Evolutionary conservation across 495 filamentous ascomycete genomes (phyloP).

Genomic region (Penicillium soppii): DNA sequence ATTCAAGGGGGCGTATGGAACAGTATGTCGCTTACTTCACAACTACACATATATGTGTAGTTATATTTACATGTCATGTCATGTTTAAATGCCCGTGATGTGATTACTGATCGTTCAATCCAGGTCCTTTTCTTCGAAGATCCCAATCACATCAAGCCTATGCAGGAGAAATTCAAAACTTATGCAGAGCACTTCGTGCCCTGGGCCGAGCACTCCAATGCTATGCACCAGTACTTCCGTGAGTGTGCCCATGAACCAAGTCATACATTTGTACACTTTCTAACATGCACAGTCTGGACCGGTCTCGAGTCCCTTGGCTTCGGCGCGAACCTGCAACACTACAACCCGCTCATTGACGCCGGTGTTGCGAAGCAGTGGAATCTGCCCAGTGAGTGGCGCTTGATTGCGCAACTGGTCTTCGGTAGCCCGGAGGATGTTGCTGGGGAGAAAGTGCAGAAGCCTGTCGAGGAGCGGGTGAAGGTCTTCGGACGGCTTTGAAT

Average conservation of each 20-base stretch:
- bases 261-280: not conserved
- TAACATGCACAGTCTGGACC: constrained; percentile 43
- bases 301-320: constrained; percentile 51
- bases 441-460: constrained; percentile 36
- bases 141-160: constrained; percentile 38
- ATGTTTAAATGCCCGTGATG: not conserved
- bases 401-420: constrained; percentile 54
- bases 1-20: constrained; percentile 48
- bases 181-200: constrained; percentile 46
- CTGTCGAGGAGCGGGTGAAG: constrained; percentile 40
- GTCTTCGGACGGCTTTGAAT: constrained; percentile 27
- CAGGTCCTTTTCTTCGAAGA: constrained; percentile 57
- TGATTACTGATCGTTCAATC: not conserved
- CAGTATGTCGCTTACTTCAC: constrained; percentile 39
- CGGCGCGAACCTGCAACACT: constrained; percentile 57
- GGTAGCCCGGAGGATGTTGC: constrained; percentile 39
- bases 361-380: constrained; percentile 43
- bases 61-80: not conserved
- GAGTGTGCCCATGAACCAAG: constrained; percentile 32
- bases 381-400: constrained; percentile 46
- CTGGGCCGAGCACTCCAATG: constrained; percentile 54
- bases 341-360: constrained; percentile 51
- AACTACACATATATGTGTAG: too few species aligned
- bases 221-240: constrained; percentile 57
- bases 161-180: constrained; percentile 43